These are phyloP conservation scores for Diaporthe citrichinensis DNA, from an alignment of 2,329 filamentous ascomycete species.

Conservation along the genomic window DNA sequence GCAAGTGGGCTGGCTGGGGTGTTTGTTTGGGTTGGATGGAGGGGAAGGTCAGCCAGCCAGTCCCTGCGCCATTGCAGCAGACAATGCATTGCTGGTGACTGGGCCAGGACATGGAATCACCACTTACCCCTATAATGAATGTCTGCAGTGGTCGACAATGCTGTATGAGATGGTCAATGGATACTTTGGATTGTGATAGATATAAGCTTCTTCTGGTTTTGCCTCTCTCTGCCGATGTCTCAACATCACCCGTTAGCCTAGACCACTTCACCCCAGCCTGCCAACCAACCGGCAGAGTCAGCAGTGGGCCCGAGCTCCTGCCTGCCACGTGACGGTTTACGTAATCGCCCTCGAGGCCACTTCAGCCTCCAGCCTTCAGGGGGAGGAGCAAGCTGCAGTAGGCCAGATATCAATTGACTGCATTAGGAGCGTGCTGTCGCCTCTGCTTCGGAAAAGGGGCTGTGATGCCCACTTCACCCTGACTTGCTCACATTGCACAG, in stretches of 20 bases:
- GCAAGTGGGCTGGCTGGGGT: conserved; percentile 24
- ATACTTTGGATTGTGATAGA: conserved; percentile 43
- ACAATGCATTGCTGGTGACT: background rate
- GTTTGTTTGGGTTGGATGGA: conserved; percentile 33
- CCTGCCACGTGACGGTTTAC: conserved; percentile 25
- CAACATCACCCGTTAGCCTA: conserved; percentile 32
- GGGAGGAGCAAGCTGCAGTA: background rate
- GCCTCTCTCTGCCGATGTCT: conserved; percentile 32
- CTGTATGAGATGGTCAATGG: conserved; percentile 43
- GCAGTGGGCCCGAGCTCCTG: conserved; percentile 22
- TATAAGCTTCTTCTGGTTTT: conserved; percentile 39
- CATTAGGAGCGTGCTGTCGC: background rate
- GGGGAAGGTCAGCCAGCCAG: conserved; percentile 21
- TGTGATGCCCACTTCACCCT: conserved; percentile 1
- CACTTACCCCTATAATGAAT: conserved; percentile 42
- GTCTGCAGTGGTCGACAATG: conserved; percentile 37
- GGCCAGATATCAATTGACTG: background rate
- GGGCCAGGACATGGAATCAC: conserved; percentile 7
- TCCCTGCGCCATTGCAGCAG: background rate
- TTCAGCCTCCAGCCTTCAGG: conserved; percentile 5
- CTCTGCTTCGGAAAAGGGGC: conserved; percentile 9
- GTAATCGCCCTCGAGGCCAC: background rate
- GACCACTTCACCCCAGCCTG: conserved; percentile 22
- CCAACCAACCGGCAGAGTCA: conserved; percentile 22
- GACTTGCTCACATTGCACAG: background rate